Conservation (phyloP, 495 filamentous ascomycete species). For the Penicillium robsamsonii region DNA sequence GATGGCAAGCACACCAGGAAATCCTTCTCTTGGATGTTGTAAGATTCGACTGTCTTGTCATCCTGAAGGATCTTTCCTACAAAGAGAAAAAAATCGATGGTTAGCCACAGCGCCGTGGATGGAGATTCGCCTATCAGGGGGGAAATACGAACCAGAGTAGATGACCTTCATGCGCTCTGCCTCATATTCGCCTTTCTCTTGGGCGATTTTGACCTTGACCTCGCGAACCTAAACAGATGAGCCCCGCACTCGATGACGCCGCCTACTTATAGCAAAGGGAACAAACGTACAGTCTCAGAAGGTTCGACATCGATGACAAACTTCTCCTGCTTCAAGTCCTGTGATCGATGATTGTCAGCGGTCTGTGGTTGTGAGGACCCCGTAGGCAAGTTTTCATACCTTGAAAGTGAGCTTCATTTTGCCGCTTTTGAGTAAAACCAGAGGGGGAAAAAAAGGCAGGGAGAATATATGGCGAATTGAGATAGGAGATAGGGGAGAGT, state of each 20-base stretch:
- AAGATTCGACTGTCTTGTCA: conserved; percentile 90
- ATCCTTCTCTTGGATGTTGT: conserved; percentile 98
- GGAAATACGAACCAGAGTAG: conserved; percentile 70
- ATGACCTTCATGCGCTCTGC: conserved; percentile 87
- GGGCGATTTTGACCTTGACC: conserved; percentile 84
- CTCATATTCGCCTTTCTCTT: conserved; percentile 84
- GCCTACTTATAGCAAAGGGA: conserved; percentile 6
- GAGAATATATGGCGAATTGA: conserved; percentile 18
- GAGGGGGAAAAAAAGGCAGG: conserved; percentile 10
- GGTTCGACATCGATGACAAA: conserved; percentile 93
- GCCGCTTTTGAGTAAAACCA: conserved; percentile 25
- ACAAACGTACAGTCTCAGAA: conserved; percentile 70
- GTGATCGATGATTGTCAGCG: conserved; percentile 6
- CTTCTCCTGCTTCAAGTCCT: conserved; percentile 98
- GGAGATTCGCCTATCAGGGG: not conserved
- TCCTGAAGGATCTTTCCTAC: conserved; percentile 96
- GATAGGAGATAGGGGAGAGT: conserved; percentile 10
- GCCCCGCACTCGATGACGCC: conserved; percentile 29
- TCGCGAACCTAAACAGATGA: conserved; percentile 65
- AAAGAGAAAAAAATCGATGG: not conserved
- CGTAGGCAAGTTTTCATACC: conserved; percentile 43
- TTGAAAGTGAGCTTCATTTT: conserved; percentile 87
- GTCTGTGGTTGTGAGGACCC: conserved; percentile 19
- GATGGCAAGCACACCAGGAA: conserved; percentile 96
- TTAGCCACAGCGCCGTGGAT: conserved; percentile 4